Evolutionary conservation across 495 filamentous ascomycete species (phyloP).

Genomic region (Penicillium egyptiacum): DNA sequence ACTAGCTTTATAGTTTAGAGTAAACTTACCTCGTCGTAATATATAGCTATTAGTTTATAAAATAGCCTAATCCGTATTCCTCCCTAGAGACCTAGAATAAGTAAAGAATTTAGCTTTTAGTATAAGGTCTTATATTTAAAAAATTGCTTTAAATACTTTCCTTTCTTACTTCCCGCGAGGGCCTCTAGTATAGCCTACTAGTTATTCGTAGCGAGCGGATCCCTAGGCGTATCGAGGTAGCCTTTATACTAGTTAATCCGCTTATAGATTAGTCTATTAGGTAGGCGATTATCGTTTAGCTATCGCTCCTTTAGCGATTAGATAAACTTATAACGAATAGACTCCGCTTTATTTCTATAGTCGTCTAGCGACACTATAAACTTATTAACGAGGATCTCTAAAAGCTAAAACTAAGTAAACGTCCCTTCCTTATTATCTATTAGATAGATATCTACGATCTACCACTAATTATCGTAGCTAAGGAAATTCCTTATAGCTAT

Average conservation of each 20-base stretch:
- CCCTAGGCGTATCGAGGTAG: conserved; percentile 2
- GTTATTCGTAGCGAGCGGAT: conserved; percentile 8
- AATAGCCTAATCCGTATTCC: conserved; percentile 17
- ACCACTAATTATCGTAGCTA: no score
- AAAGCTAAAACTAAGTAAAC: no score
- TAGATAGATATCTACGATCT: no score
- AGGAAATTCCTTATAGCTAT: no score
- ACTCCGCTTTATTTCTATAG: background rate
- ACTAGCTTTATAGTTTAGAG: no score
- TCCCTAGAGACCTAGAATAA: conserved; percentile 10
- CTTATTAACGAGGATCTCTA: background rate
- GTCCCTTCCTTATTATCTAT: no score
- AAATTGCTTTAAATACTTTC: no score
- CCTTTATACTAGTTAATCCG: conserved; percentile 18
- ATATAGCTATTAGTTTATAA: conserved; percentile 17
- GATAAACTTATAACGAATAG: background rate
- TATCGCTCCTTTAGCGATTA: background rate
- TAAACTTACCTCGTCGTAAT: conserved; percentile 18
- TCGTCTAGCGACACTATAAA: background rate
- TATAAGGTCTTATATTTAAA: conserved; percentile 1
- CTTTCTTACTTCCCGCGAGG: no score
- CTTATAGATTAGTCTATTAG: conserved; percentile 19
- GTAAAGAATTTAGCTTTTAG: background rate
- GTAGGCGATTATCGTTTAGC: conserved; percentile 11
- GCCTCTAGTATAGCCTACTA: no score